phyloP scores from a whole-genome alignment of 2,329 filamentous ascomycete species.

The Alternaria sp. region DNA sequence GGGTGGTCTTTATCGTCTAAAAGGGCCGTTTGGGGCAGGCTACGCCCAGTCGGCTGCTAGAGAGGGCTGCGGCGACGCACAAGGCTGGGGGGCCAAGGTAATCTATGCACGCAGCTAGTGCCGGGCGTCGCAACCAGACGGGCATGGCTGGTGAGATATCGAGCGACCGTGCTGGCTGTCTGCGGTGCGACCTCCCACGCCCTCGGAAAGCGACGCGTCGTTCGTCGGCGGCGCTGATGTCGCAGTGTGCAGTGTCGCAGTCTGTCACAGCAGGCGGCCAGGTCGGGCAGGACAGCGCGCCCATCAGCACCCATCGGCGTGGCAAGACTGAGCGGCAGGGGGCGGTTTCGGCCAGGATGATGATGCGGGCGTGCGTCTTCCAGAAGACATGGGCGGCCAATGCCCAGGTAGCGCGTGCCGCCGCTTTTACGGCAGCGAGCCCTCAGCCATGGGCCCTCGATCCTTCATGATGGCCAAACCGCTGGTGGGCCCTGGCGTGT shows the following conservation, averaged over 20 bases:
- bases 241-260: not conserved
- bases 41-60: not conserved
- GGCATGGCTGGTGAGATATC: constrained; percentile 12
- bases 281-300: not conserved
- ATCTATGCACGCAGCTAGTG: constrained; percentile 18
- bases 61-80: not conserved
- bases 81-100: constrained; percentile 11
- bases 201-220: not conserved
- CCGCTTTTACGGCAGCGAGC: constrained; percentile 17
- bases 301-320: constrained; percentile 4
- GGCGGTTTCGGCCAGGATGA: constrained; percentile 15
- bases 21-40: constrained; percentile 2
- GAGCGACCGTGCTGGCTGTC: constrained; percentile 7
- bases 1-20: not conserved
- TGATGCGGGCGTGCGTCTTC: constrained; percentile 27
- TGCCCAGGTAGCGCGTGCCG: not conserved
- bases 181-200: constrained; percentile 7
- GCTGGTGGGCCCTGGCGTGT: constrained; percentile 21
- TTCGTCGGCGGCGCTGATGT: not conserved
- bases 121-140: constrained; percentile 14
- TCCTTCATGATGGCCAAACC: constrained; percentile 16
- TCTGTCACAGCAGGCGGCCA: not conserved
- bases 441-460: constrained; percentile 17
- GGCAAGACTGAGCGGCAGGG: constrained; percentile 1
- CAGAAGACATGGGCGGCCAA: constrained; percentile 19